Base-by-base conservation (phyloP, 192 early-diverging fungal genomes). In the Linnemannia schmuckeri region DNA sequence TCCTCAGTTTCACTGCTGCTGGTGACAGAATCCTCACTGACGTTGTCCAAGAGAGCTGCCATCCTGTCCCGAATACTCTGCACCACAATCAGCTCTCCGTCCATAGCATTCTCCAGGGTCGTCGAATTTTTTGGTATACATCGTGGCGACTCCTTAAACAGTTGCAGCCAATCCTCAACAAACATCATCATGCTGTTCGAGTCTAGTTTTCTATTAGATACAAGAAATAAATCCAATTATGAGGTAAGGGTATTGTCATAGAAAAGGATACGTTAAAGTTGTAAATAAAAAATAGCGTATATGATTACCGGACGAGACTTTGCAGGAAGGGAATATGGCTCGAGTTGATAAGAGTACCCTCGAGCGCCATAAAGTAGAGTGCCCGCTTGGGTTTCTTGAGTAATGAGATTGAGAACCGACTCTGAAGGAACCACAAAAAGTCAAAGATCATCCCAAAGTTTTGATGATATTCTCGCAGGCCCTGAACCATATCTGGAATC, bases 281-380 rank as follows among this genome's bases (percentile, higher is more conserved):
- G 12, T 24, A 17, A 22, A 57, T 73, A 37, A 37, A 37, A 54
- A 4, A 41, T 40, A 55, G 18, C 27, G 0, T 3, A 73, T 46
- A 18, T 40, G 6, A 79, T 81, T 70, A 92, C 90, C 89, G 85
- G 22, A 91, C 80, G 30, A 91, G 75, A 20, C 47, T 86, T 27
- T 90, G 52, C 22, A 94, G 71, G 46, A 76, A 82, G 5, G 73
- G 78, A 13, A 91, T 76, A 63, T 88, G 79, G 6, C 89, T 86
- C 24, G 81, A 84, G 7, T 87, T 79, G 1, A 71, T 72, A 18
- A 92, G 47, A n/a, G 80, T 40, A 18, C 82, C 74, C 42, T 90
- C 84, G 18, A 97, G 77, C 1, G 90, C 92, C 70, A 94, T 91
- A 41, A 93, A 91, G 78, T 96, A 93, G 35, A 97, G 87, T 24